Base-by-base conservation (phyloP, 1,139 yeast genomes). In the Suhomyces guaymorum region DNA sequence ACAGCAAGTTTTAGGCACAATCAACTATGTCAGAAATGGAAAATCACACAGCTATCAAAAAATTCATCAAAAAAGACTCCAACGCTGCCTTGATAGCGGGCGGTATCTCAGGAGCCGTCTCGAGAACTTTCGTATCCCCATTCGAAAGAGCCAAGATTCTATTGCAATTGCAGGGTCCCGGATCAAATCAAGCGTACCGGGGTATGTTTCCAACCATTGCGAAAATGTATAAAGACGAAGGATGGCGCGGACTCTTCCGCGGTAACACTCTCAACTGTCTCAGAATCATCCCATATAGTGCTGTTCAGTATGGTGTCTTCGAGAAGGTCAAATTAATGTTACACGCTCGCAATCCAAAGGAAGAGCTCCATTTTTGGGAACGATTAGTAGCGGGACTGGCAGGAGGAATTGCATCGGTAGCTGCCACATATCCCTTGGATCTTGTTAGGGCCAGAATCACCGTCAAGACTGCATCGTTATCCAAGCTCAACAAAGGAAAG, bases 61-160 rank as follows among this genome's bases (percentile, higher is more conserved):
- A 38, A 18, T 56, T 61, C 43, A 43, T 76, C 27, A 73, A 73
- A 42, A 59, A 63, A 30, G 81, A 77, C 32, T 63, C 78, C 25
- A 67, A 68, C 39, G 73, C 88, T 2, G 82, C 96, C 6, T 77
- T 92, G 23, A 48, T 70, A 24, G 59, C 75, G 1, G 76, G 76
- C 4, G 75, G 76, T 2, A 64, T 84, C 5, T 97, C 97, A 0
- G 98, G 97, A 5, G 96, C 96, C 1, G 78, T 89, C 1, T 85
- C 95, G 1, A 69, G 98, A 37, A 92, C 98, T 0, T 90, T 84
- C 1, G 97, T 90, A 5, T 86, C 96, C 4, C 98, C 98, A 1
- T 80, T 92, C 59, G 98, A 92, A 57, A 70, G 98, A 47, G 95
- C 95, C 50, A 92, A 92, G 61, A 94, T 92, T 45, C 61, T 92